Conservation (phyloP, 805 yeast species). For the Candida vartiovaarae region DNA sequence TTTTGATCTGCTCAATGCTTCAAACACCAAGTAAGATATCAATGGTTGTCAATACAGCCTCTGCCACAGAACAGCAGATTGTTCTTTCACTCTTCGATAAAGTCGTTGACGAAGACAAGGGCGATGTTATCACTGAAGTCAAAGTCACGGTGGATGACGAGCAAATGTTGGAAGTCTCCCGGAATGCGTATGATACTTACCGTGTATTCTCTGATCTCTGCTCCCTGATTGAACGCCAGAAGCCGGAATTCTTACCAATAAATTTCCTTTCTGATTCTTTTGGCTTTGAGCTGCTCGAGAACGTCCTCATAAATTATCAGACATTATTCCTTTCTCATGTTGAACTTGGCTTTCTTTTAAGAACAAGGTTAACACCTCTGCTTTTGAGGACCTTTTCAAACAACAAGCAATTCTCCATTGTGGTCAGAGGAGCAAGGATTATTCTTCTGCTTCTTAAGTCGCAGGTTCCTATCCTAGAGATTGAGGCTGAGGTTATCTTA, state of each 20-base stretch:
- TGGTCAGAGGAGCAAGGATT: conserved; percentile 70
- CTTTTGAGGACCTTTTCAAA: conserved; percentile 59
- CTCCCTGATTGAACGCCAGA: conserved; percentile 50
- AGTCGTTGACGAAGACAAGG: conserved; percentile 35
- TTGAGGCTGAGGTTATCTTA: conserved; percentile 77
- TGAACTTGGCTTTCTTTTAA: conserved; percentile 60
- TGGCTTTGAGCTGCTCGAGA: conserved; percentile 80
- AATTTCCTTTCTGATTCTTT: conserved; percentile 51
- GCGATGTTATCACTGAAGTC: conserved; percentile 15
- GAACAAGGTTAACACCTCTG: conserved; percentile 69
- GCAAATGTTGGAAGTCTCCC: conserved; percentile 35
- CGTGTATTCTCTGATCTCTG: conserved; percentile 70
- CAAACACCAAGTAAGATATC: conserved; percentile 63
- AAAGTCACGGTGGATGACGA: conserved; percentile 42
- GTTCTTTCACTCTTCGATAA: conserved; percentile 73
- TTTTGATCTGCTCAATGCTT: conserved; percentile 65
- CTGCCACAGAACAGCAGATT: conserved; percentile 87
- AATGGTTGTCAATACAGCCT: conserved; percentile 82
- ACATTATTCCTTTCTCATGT: conserved; percentile 45
- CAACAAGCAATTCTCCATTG: conserved; percentile 55
- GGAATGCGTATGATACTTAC: conserved; percentile 61
- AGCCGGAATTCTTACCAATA: conserved; percentile 47
- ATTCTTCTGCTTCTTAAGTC: conserved; percentile 50
- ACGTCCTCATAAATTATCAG: conserved; percentile 59
- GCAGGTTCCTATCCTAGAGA: conserved; percentile 51